A percentile compares a stretch with the other conserved stretches of the same genome.
Evolutionary conservation across 768 basidiomycete species (phyloP).

Genomic region (Macrolepiota albuminosa): DNA sequence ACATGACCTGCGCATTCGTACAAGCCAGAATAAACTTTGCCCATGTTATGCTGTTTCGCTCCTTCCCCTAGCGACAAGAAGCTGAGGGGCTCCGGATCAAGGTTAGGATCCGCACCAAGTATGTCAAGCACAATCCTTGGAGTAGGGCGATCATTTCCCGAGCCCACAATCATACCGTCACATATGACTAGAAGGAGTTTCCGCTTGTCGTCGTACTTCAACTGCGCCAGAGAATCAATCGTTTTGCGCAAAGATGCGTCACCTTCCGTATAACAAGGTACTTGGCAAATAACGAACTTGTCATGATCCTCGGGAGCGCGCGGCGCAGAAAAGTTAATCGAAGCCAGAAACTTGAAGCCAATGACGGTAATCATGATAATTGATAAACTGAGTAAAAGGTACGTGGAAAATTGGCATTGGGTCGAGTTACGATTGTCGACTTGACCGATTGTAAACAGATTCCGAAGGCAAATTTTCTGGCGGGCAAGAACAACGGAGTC

Average conservation of each 20-base stretch:
- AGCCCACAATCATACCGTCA: slow-evolving; percentile 97
- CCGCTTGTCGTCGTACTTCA: slow-evolving; percentile 98
- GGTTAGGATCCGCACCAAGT: slow-evolving; percentile 87
- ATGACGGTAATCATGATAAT: slow-evolving; percentile 91
- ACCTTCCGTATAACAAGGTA: slow-evolving; percentile 98
- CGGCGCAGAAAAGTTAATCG: slow-evolving; percentile 67
- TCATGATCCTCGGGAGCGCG: slow-evolving; percentile 88
- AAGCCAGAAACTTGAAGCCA: slow-evolving; percentile 89
- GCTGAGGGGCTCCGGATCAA: slow-evolving; percentile 92
- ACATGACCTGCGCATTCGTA: slow-evolving; percentile 95
- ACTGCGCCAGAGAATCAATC: slow-evolving; percentile 89
- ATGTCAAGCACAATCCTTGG: slow-evolving; percentile 96
- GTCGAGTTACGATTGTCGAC: slow-evolving; percentile 90
- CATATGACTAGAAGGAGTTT: slow-evolving; percentile 92
- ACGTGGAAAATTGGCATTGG: slow-evolving; percentile 87
- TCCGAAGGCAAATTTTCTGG: slow-evolving; percentile 87
- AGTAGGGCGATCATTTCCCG: slow-evolving; percentile 93
- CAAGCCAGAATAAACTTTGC: slow-evolving; percentile 93
- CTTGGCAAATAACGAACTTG: slow-evolving; percentile 94
- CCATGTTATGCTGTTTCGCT: slow-evolving; percentile 96
- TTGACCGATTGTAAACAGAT: slow-evolving; percentile 87
- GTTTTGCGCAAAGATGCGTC: slow-evolving; percentile 79
- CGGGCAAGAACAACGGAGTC: slow-evolving; percentile 54
- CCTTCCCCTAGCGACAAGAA: slow-evolving; percentile 95
- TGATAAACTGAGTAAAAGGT: slow-evolving; percentile 86